Base-by-base conservation (phyloP, 768 basidiomycete species). In the Udeniomyces megalosporus region DNA sequence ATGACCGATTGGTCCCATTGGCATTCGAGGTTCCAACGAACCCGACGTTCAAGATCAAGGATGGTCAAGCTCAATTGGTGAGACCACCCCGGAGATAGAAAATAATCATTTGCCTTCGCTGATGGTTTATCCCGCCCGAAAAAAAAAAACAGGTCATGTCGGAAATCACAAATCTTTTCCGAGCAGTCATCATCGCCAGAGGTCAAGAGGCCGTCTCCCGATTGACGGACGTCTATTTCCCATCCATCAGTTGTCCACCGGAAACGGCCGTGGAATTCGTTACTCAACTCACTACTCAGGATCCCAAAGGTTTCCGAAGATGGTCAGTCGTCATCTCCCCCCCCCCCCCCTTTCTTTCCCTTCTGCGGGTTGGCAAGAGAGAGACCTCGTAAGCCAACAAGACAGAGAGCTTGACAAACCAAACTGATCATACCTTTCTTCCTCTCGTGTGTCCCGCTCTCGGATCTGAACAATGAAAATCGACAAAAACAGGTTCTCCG, bases 81-180 rank as follows among this genome's bases (percentile, higher is more conserved):
- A 70, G 88, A 74, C 31, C n/a, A 12, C 26, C 17, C 15, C n/a
- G n/a, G n/a, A n/a, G n/a, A n/a, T n/a, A n/a, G n/a, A n/a, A n/a
- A n/a, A n/a, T n/a, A n/a, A 5, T 28, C 31, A 10, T 24, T 24
- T 6, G 2, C 10, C 17, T 7, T 53, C 44, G 20, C 55, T 29
- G 14, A 10, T 53, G 46, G 5, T 22, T 53, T n/a, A n/a, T n/a
- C n/a, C n/a, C n/a, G n/a, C n/a, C n/a, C n/a, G n/a, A n/a, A n/a
- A n/a, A n/a, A n/a, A n/a, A n/a, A n/a, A n/a, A 35, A 20, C 68
- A 96, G 91, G 85, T 92, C 58, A 76, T 96, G 24, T 81, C 86
- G 67, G 95, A 99, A 71, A 84, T 96, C 59, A 85, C 86, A 50
- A 83, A 81, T 68, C 79, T 97, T 51, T 76, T 96, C 45, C 88